Conservation (phyloP, 495 filamentous ascomycete genomes). For the Trichoderma gamsii region DNA sequence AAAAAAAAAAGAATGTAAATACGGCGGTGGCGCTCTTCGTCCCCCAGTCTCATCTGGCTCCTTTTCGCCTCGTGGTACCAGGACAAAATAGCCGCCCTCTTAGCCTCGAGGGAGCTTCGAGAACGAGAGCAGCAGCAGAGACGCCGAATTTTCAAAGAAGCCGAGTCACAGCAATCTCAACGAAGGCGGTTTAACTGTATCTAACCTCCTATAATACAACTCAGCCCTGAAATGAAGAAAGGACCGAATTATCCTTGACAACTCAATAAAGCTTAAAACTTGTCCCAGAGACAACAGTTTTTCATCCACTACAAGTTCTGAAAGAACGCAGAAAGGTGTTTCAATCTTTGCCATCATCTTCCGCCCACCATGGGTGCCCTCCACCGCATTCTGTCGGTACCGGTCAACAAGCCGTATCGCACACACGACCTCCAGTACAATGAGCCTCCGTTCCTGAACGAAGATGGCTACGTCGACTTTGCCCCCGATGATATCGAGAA, state of each 20-base stretch:
- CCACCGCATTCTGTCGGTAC: conserved; percentile 29
- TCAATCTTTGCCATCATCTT: background rate
- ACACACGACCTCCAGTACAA: conserved; percentile 23
- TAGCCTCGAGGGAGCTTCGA: background rate
- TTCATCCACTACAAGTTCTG: background rate
- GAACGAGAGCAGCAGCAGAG: background rate
- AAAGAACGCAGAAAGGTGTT: background rate
- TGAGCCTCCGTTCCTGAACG: conserved; percentile 32
- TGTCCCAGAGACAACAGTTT: background rate
- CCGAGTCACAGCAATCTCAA: background rate
- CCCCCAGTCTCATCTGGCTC: background rate
- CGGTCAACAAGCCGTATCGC: conserved; percentile 36
- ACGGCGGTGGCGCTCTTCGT: conserved; percentile 2
- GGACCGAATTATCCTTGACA: background rate
- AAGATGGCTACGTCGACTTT: conserved; percentile 42
- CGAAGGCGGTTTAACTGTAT: background rate
- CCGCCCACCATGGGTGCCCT: conserved; percentile 19
- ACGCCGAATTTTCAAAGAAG: background rate
- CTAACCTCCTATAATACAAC: background rate
- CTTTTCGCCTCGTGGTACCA: background rate
- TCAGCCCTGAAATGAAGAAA: background rate
- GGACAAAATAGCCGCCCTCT: background rate
- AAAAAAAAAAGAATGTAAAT: background rate
- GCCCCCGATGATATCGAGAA: conserved; percentile 42
- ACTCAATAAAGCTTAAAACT: background rate